A percentile compares a stretch with the other conserved stretches of the same genome.
phyloP scores from a whole-genome alignment of 106 monocot genomes.

The Allium sativum region DNA sequence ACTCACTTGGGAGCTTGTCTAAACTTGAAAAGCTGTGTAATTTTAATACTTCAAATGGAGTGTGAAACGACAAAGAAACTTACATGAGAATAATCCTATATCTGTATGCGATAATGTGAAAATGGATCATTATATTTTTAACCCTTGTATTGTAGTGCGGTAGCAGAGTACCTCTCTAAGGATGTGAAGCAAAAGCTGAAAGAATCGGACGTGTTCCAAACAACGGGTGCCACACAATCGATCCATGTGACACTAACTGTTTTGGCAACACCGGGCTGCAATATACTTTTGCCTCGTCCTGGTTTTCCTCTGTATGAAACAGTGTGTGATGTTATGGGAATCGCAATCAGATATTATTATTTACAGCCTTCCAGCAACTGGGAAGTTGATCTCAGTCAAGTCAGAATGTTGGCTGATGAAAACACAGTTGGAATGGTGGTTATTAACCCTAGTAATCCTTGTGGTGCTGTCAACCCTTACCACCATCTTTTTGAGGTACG shows the following conservation, averaged over 20 bases:
- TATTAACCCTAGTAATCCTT: constrained; percentile 93
- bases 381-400: constrained; percentile 47
- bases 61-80: no score
- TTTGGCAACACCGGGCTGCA: constrained; percentile 44
- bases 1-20: no score
- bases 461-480: constrained; percentile 63
- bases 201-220: constrained; percentile 59
- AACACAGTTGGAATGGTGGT: constrained; percentile 53
- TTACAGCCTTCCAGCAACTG: constrained; percentile 39
- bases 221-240: constrained; percentile 65
- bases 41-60: no score
- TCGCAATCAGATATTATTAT: constrained; percentile 72
- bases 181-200: neutral
- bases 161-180: constrained; percentile 42
- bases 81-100: no score
- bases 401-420: constrained; percentile 37
- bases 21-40: no score
- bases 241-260: constrained; percentile 41
- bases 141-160: no score
- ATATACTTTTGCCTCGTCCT: constrained; percentile 73
- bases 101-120: no score
- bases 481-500: constrained; percentile 62
- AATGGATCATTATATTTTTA: no score
- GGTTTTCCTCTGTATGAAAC: constrained; percentile 82
- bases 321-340: constrained; percentile 39